phyloP scores from a whole-genome alignment of 2,329 filamentous ascomycete genomes.

The Chrysoporthe deuterocubensis region DNA sequence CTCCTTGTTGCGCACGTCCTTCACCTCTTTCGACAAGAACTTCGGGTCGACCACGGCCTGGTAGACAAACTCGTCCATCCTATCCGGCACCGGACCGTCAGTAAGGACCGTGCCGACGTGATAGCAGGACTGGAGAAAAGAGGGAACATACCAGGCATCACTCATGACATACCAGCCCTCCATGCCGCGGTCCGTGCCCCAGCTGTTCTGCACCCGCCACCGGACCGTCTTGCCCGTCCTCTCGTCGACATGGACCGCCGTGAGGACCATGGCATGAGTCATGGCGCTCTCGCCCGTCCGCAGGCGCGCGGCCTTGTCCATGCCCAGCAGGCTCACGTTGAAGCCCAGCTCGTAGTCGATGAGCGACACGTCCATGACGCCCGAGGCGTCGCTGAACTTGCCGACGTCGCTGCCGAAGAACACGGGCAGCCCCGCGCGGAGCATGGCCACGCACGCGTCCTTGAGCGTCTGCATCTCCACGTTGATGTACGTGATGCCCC shows the following conservation, averaged over 20 bases:
- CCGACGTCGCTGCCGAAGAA: conserved; percentile 92
- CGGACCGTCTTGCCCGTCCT: conserved; percentile 66
- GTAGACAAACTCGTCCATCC: conserved; percentile 78
- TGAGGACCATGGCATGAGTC: conserved; percentile 94
- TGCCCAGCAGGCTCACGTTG: conserved; percentile 71
- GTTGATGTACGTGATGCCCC: conserved; percentile 80
- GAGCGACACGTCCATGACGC: conserved; percentile 80
- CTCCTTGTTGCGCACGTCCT: conserved; percentile 71
- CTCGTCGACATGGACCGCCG: conserved; percentile 77
- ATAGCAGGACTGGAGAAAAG: not conserved
- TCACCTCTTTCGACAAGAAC: conserved; percentile 67
- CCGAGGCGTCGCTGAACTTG: conserved; percentile 73
- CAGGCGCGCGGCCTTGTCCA: conserved; percentile 78
- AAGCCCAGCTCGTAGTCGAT: conserved; percentile 85
- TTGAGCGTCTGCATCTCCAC: conserved; percentile 77
- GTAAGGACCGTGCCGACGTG: not conserved
- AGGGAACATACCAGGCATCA: conserved; percentile 62
- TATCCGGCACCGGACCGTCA: not conserved
- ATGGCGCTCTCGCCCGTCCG: conserved; percentile 77
- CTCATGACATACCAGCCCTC: conserved; percentile 91
- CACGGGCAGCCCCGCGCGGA: conserved; percentile 76
- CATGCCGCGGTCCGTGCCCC: conserved; percentile 71
- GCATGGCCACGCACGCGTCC: conserved; percentile 73
- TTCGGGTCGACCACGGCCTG: conserved; percentile 82
- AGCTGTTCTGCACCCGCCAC: conserved; percentile 89